These are phyloP conservation scores for Ogataea chonburiensis DNA, from an alignment of 805 yeast species.

Conservation along the genomic window DNA sequence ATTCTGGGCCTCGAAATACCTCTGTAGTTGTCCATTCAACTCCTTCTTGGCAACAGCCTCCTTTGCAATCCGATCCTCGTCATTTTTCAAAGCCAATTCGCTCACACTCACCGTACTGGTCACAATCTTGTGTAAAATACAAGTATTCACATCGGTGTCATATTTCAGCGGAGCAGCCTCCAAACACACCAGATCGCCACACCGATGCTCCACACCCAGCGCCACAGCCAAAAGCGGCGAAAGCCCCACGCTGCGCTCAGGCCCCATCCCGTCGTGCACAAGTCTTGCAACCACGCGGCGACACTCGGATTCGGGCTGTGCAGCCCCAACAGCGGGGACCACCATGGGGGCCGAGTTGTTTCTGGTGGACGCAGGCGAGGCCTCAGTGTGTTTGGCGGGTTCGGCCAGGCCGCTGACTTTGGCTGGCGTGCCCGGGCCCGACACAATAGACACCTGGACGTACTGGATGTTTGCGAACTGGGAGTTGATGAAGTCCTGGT, in stretches of 20 bases:
- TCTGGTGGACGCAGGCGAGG: constrained; percentile 8
- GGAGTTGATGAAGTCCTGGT: constrained; percentile 32
- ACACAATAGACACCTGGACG: constrained; percentile 50
- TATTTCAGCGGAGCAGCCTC: constrained; percentile 37
- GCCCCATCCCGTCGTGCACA: constrained; percentile 36
- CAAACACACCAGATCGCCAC: constrained; percentile 56
- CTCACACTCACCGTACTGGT: constrained; percentile 39
- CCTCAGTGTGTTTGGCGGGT: constrained; percentile 4
- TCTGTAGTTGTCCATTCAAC: constrained; percentile 16
- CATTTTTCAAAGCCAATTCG: constrained; percentile 33
- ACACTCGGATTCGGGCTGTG: constrained; percentile 32
- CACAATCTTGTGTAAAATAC: constrained; percentile 55
- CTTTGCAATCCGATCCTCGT: constrained; percentile 27
- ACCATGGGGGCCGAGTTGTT: constrained; percentile 14
- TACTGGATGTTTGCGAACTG: constrained; percentile 39
- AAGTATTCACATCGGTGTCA: constrained; percentile 16
- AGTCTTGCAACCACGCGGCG: constrained; percentile 52
- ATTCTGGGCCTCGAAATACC: constrained; percentile 11
- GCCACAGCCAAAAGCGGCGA: constrained; percentile 56
- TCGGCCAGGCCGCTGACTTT: constrained; percentile 21
- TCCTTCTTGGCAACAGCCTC: constrained; percentile 25
- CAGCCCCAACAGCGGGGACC: constrained; percentile 11
- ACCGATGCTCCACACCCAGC: constrained; percentile 46
- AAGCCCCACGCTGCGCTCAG: constrained; percentile 46
- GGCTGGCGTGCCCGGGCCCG: constrained; percentile 47